These are phyloP conservation scores for Eragrostis nindensis DNA, from an alignment of 176 grass and related monocot genomes.

Conservation along the genomic window DNA sequence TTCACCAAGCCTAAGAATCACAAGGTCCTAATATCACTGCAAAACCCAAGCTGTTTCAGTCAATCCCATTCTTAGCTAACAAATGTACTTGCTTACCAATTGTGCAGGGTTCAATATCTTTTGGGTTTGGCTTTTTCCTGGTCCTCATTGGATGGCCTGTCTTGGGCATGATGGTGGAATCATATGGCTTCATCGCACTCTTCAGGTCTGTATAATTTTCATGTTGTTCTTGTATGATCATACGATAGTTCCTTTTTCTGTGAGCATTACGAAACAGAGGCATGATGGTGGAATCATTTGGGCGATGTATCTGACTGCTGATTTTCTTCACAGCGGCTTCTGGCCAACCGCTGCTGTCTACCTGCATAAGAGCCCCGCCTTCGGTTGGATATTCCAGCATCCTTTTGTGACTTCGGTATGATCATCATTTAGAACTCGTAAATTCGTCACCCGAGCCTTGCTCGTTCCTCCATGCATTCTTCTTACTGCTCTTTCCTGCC, in stretches of 20 bases:
- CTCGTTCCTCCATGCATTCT: background rate
- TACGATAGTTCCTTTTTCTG: background rate
- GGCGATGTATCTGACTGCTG: conserved; percentile 13
- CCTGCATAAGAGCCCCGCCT: conserved; percentile 65
- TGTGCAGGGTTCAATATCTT: conserved; percentile 75
- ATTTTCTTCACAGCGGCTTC: conserved; percentile 67
- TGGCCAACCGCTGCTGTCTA: conserved; percentile 85
- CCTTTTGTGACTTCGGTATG: conserved; percentile 78
- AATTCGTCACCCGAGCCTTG: background rate
- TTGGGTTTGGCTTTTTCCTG: conserved; percentile 69
- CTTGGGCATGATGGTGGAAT: conserved; percentile 74
- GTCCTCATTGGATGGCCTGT: conserved; percentile 77
- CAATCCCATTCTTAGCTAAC: background rate
- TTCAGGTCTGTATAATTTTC: conserved; percentile 64
- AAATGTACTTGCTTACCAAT: background rate
- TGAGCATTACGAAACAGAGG: background rate
- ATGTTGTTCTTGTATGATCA: background rate
- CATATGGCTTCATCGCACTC: conserved; percentile 72
- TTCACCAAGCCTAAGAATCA: conserved; percentile 91
- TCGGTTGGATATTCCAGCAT: conserved; percentile 88
- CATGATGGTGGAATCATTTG: too few species aligned
- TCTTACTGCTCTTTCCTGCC: background rate
- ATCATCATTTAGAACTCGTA: background rate
- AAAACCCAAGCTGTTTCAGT: background rate
- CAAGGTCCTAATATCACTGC: conserved; percentile 41